Evolutionary conservation across 768 basidiomycete genomes (phyloP).

Genomic region (Suillus discolor): DNA sequence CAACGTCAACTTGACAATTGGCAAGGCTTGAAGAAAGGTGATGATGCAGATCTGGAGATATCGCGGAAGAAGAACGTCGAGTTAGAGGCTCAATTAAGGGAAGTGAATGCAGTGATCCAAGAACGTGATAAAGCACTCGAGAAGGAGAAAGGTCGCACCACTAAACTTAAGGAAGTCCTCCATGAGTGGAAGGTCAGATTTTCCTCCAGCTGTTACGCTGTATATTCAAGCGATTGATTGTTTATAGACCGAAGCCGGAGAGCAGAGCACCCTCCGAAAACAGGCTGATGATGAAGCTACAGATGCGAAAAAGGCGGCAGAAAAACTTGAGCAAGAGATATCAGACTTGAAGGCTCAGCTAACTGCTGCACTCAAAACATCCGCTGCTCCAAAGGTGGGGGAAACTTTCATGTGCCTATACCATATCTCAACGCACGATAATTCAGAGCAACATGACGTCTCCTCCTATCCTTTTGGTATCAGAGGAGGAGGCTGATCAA

Average conservation of each 20-base stretch:
- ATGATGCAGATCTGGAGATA: conserved; percentile 57
- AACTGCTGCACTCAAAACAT: conserved; percentile 33
- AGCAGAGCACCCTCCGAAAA: conserved; percentile 39
- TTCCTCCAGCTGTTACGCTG: not conserved
- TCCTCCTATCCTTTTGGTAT: not conserved
- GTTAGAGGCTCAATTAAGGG: conserved; percentile 56
- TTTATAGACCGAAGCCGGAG: conserved; percentile 41
- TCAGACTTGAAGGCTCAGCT: conserved; percentile 48
- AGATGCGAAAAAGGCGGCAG: conserved; percentile 31
- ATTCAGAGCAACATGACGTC: conserved; percentile 10
- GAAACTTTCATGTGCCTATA: not conserved
- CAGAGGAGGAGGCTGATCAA: conserved; percentile 11
- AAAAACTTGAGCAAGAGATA: conserved; percentile 39
- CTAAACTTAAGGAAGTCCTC: conserved; percentile 43
- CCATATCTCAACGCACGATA: not conserved
- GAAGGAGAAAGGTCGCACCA: conserved; percentile 44
- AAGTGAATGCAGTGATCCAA: conserved; percentile 40
- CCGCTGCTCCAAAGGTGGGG: conserved; percentile 16
- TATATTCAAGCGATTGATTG: conserved; percentile 3
- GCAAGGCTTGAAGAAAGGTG: conserved; percentile 67
- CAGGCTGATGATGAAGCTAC: conserved; percentile 36
- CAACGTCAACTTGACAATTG: conserved; percentile 69
- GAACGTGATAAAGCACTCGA: conserved; percentile 29
- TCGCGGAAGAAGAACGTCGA: conserved; percentile 56
- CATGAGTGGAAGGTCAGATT: conserved; percentile 50